Percentiles rank a stretch among this genome's conserved stretches.
Conservation (phyloP, 345 rosid genomes). For the Combretum micranthum region DNA sequence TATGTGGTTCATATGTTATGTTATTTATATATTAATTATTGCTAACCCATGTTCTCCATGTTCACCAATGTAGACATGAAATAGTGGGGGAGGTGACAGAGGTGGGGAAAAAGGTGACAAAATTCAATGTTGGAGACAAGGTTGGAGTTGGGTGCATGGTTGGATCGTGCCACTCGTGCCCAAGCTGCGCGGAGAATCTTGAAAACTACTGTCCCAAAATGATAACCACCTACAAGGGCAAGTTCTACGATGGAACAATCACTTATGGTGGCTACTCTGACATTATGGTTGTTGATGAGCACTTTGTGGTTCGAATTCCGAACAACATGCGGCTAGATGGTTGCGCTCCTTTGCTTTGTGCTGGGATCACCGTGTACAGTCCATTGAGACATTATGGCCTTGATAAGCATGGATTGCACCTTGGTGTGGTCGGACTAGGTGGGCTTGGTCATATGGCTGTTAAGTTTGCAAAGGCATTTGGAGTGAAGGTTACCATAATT, state of each 20-base stretch:
- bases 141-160: constrained; percentile 40
- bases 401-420: constrained; percentile 24
- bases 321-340: constrained; percentile 42
- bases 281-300: constrained; percentile 42
- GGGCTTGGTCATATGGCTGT: constrained; percentile 48
- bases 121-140: constrained; percentile 34
- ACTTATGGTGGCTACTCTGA: constrained; percentile 40
- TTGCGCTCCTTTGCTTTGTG: constrained; percentile 62
- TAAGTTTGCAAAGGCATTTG: constrained; percentile 48
- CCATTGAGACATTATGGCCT: constrained; percentile 47
- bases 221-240: constrained; percentile 5
- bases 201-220: constrained; percentile 12
- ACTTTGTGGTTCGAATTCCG: constrained; percentile 43
- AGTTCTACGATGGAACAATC: constrained; percentile 18
- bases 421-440: constrained; percentile 44
- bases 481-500: constrained; percentile 35
- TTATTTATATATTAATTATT: no score
- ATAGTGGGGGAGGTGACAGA: constrained; percentile 32
- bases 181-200: constrained; percentile 9
- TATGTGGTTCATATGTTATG: neutral
- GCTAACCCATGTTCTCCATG: no score
- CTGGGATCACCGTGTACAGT: constrained; percentile 66
- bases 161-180: constrained; percentile 21
- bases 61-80: constrained; percentile 27
- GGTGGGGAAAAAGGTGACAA: constrained; percentile 29